Evolutionary conservation across 192 early-diverging fungal species (phyloP), one percentile per base, ranked within the genome.

Genomic region (Entrophospora sp.): DNA sequence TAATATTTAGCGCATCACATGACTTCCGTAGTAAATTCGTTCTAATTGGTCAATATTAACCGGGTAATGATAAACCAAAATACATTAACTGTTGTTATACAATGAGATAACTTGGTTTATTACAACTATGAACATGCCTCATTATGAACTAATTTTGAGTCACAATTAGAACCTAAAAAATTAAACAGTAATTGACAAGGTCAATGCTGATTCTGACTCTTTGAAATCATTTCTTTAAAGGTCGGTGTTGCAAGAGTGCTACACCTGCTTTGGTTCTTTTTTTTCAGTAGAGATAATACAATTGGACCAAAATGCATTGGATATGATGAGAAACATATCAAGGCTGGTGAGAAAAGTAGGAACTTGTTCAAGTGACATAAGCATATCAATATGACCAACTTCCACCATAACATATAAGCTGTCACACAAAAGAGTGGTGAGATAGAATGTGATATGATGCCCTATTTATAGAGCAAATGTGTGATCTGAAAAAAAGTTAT

Each of bases 361-460:
- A 36, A 60, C 36, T 4, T 60, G 18, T 42, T 60, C 57, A 60
- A 60, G 57, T 60, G 57, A 60, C 57, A 42, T 60, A 30, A 22
- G 34, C 20, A 60, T 36, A 60, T 60, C 27, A 18, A 60, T 14
- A 0, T 60, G 37, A 40, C 36, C 12, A 60, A 42, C 20, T 42
- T 60, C 36, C 18, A 27, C 37, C 24, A 42, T 60, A 42, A 60
- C 37, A 60, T 42, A 60, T 42, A 60, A n/a, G n/a, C n/a, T n/a
- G n/a, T n/a, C n/a, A n/a, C n/a, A n/a, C n/a, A n/a, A 37, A 22
- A 60, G 37, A 25, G 57, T 60, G 57, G 57, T 38, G 18, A 60
- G 36, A 30, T 60, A 60, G 27, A 60, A 37, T 60, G 57, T 40
- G 37, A 60, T 42, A 25, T 60, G 57, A 1, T 1, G 18, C 42